Base-by-base conservation (phyloP, 148 eudicot species). In the Rhododendron ferrugineum region DNA sequence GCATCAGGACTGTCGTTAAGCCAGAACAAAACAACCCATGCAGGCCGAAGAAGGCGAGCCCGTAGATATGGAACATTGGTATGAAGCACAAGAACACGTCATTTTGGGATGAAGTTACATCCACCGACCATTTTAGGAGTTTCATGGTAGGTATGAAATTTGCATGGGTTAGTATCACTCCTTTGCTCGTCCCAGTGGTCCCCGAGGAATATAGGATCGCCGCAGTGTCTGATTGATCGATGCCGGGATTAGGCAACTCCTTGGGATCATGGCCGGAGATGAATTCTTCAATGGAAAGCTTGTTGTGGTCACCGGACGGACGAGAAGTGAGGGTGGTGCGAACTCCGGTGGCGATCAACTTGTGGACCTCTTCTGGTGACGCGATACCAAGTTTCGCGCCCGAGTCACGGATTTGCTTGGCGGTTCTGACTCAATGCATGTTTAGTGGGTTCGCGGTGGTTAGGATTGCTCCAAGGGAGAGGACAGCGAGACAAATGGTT, bases 161-260 rank as follows among this genome's bases (percentile, higher is more conserved):
- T 47, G 85, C 56, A 60, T 91, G 92, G 7, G 93, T 90, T 60
- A 90, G 14, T 2, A 89, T 28, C 4, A 89, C 91, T 1, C 92
- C 93, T 86, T 91, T 91, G 85, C 92, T 91, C 2, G 87, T 82
- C 52, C 52, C 52, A 47, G 52, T 47, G 11, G 52, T 47, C 22
- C 93, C 93, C 2, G 92, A 91, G 62, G 93, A 91, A 82, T 91
- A 90, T 4, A 91, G n/a, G 13, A 91, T 89, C 22, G 88, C 93
- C 5, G 92, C 93, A 20, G 89, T 81, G 70, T 91, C 92, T 2
- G 92, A 89, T 54, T 86, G 92, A 66, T 84, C 81, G 22, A 88
- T 60, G 72, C 64, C 54, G 11, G 16, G 34, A 58, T 75, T 44
- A 2, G 92, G 90, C 37, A 90, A 82, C 66, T 89, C 87, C 23